Evolutionary conservation across 306 rosid genomes (phyloP), one percentile per base, ranked within the genome.

Genomic region (Gastrolobium bilobum): DNA sequence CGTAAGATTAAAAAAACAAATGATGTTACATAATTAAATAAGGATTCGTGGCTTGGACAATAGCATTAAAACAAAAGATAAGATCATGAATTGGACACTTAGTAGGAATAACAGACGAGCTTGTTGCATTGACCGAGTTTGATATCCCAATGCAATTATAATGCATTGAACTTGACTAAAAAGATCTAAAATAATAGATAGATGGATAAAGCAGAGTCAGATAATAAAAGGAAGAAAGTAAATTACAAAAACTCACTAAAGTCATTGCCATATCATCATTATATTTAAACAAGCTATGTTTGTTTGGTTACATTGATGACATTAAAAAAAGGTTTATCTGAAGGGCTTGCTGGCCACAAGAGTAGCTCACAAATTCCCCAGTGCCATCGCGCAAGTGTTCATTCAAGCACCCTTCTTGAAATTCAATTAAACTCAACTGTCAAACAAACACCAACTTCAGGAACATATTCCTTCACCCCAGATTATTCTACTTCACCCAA

Each of bases 401-500:
- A 62, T 68, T 78, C 43, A 46, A 39, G 57, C 53, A 42, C 68
- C 57, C 47, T 33, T 44, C 59, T 79, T 54, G 71, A 50, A 51
- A 68, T 68, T 46, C 72, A 68, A 76, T 42, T 56, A 67, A 83
- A 71, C 68, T 39, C 68, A 64, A 79, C 82, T 57, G 44, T 46
- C 33, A 86, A 76, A 67, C 62, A 76, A 76, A 69, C 83, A 82
- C 10, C 20, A 61, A 59, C 14, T 79, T 60, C 9, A 33, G 8
- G 75, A 77, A 61, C 79, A 68, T 14, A 61, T 69, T 67, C 14
- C 66, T 60, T 65, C 77, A 6, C 15, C n/a, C 68, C 78, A 84
- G 20, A 65, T 79, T 89, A 93, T 73, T 96, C 99, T 73, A 96
- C 98, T 91, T 96, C 99, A 52, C 88, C 98, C 82, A 96, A 87